These are phyloP conservation scores for Globisporangium yorkense DNA, from an alignment of 352 stramenopile species.

Conservation along the genomic window DNA sequence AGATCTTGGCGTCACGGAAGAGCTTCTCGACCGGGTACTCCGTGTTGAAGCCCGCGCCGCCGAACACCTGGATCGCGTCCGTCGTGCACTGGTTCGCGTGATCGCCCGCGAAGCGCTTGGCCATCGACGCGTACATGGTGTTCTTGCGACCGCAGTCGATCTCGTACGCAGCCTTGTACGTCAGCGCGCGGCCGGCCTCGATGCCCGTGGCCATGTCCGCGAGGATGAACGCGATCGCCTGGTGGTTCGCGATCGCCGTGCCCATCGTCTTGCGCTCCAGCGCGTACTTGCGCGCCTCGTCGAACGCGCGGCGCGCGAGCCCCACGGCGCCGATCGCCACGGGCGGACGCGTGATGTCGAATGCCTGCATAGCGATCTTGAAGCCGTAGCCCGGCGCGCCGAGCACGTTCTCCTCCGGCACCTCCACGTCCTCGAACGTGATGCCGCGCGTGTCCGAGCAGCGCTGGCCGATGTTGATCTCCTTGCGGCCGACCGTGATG, in stretches of 20 bases:
- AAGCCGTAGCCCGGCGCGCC: slow-evolving; percentile 86
- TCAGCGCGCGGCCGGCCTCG: slow-evolving; percentile 74
- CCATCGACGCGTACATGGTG: slow-evolving; percentile 89
- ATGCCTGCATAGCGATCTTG: slow-evolving; percentile 91
- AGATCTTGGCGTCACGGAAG: slow-evolving; percentile 90
- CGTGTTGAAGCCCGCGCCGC: slow-evolving; percentile 87
- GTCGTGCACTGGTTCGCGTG: slow-evolving; percentile 82
- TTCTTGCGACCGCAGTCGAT: slow-evolving; percentile 88
- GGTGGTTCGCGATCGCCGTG: slow-evolving; percentile 75
- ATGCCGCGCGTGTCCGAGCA: slow-evolving; percentile 88
- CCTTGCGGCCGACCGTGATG: slow-evolving; percentile 85
- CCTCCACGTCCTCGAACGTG: slow-evolving; percentile 89
- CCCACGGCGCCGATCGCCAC: slow-evolving; percentile 86
- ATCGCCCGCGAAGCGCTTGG: slow-evolving; percentile 87
- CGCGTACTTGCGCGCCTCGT: slow-evolving; percentile 86
- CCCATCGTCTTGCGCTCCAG: slow-evolving; percentile 88
- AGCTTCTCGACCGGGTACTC: slow-evolving; percentile 93
- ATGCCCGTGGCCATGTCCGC: slow-evolving; percentile 90
- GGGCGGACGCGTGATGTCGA: slow-evolving; percentile 87
- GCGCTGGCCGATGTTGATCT: slow-evolving; percentile 90
- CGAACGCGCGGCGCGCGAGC: slow-evolving; percentile 79
- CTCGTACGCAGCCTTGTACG: slow-evolving; percentile 88
- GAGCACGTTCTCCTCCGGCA: slow-evolving; percentile 85
- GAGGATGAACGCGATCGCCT: slow-evolving; percentile 88
- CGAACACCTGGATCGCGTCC: slow-evolving; percentile 90